Evolutionary conservation across 208 protist species (phyloP).

Genomic region (Phytomonas sp.): DNA sequence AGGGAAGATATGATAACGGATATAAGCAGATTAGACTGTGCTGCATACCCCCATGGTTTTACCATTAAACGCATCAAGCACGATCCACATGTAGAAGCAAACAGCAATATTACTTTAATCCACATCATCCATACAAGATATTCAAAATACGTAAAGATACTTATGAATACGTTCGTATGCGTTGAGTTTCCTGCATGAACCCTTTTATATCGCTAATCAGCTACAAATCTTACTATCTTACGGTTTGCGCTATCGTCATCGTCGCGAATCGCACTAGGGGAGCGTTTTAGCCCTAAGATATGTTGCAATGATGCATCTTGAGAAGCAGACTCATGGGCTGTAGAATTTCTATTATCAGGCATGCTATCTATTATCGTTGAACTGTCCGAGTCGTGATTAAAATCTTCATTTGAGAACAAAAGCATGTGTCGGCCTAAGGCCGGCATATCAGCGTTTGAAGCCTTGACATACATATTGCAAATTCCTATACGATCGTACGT

Average conservation of each 20-base stretch:
- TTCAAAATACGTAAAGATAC: not conserved
- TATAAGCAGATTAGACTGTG: not conserved
- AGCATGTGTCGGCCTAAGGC: conserved; percentile 53
- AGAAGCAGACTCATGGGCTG: not conserved
- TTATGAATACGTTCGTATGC: conserved; percentile 2
- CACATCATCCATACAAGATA: not conserved
- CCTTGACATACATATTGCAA: conserved; percentile 56
- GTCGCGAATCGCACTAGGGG: not conserved
- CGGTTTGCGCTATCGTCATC: not conserved
- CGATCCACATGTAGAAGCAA: not conserved
- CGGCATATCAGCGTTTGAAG: conserved; percentile 34
- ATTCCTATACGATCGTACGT: conserved; percentile 59
- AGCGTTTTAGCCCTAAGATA: conserved; percentile 12
- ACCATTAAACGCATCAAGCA: not conserved
- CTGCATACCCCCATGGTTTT: not conserved
- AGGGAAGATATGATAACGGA: conserved; percentile 2
- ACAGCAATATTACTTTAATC: not conserved
- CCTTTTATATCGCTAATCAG: not conserved
- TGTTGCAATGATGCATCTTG: not conserved
- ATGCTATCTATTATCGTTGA: not conserved
- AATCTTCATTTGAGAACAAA: conserved; percentile 30
- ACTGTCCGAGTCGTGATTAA: not conserved
- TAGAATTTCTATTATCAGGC: not conserved
- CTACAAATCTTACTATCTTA: not conserved
- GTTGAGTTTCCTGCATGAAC: not conserved